phyloP scores from a whole-genome alignment of 495 filamentous ascomycete species.

The Penicillium diatomitis region DNA sequence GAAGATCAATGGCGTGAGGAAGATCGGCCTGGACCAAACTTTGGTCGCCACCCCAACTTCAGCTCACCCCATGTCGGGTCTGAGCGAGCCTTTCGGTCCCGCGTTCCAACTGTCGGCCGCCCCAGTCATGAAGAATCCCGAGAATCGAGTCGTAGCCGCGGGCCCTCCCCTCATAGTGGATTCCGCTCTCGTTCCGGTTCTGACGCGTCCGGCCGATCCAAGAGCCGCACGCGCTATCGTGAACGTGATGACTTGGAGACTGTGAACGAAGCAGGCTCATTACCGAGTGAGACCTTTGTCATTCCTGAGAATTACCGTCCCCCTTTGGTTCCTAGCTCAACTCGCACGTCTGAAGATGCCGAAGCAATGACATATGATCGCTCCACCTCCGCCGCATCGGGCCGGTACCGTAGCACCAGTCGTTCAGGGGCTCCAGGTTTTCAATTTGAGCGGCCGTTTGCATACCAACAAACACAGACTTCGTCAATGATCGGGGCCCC shows the following conservation, averaged over 20 bases:
- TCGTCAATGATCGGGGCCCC: conserved; percentile 37
- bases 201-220: conserved; percentile 47
- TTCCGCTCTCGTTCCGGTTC: conserved; percentile 47
- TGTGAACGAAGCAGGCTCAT: conserved; percentile 25
- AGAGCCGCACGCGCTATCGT: conserved; percentile 42
- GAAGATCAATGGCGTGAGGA: conserved; percentile 41
- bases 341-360: conserved; percentile 34
- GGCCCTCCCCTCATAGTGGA: conserved; percentile 22
- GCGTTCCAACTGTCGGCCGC: conserved; percentile 26
- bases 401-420: conserved; percentile 40
- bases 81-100: conserved; percentile 25
- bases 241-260: conserved; percentile 38
- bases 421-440: conserved; percentile 30
- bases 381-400: conserved; percentile 32
- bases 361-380: conserved; percentile 28
- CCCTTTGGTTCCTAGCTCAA: conserved; percentile 23
- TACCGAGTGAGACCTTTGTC: conserved; percentile 17
- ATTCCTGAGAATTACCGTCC: conserved; percentile 20
- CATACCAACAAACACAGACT: conserved; percentile 23
- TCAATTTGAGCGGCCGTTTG: conserved; percentile 35
- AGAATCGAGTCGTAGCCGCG: conserved; percentile 35
- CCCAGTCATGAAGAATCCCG: conserved; percentile 30
- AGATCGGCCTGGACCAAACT: conserved; percentile 25
- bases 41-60: conserved; percentile 31
- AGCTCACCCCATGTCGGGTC: conserved; percentile 34